Conservation (phyloP, 768 basidiomycete genomes). For the Rubroboletus satanas region DNA sequence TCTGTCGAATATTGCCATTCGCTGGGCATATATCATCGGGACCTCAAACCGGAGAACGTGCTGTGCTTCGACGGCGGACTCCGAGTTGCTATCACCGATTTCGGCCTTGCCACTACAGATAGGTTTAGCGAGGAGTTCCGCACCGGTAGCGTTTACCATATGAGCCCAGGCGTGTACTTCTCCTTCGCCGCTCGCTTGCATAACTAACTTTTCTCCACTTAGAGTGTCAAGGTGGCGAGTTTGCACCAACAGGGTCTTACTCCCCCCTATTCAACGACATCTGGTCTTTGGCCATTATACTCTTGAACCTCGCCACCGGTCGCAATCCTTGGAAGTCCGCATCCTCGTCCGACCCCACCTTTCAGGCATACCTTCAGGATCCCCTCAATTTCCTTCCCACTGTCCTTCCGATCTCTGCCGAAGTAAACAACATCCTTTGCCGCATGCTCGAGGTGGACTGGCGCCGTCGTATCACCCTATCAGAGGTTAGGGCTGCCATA, state of each 20-base stretch:
- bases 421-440: constrained; percentile 70
- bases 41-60: constrained; percentile 96
- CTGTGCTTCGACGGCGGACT: constrained; percentile 78
- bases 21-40: constrained; percentile 91
- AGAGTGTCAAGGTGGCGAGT: constrained; percentile 84
- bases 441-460: constrained; percentile 74
- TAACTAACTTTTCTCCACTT: constrained; percentile 22
- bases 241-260: constrained; percentile 64
- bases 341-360: constrained; percentile 76
- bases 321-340: constrained; percentile 97
- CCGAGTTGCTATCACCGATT: constrained; percentile 86
- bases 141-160: constrained; percentile 97
- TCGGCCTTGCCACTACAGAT: constrained; percentile 90
- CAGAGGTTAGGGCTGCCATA: constrained; percentile 51
- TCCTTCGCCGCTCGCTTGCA: constrained; percentile 4
- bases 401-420: constrained; percentile 75
- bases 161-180: constrained; percentile 76
- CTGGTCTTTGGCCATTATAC: constrained; percentile 95
- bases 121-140: constrained; percentile 82
- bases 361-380: constrained; percentile 79
- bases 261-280: constrained; percentile 88
- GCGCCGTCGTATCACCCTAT: constrained; percentile 44
- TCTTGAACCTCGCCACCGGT: constrained; percentile 92
- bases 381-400: constrained; percentile 77
- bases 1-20: constrained; percentile 92